These are phyloP conservation scores for Pholiota microspora DNA, from an alignment of 768 basidiomycete species.

Conservation along the genomic window DNA sequence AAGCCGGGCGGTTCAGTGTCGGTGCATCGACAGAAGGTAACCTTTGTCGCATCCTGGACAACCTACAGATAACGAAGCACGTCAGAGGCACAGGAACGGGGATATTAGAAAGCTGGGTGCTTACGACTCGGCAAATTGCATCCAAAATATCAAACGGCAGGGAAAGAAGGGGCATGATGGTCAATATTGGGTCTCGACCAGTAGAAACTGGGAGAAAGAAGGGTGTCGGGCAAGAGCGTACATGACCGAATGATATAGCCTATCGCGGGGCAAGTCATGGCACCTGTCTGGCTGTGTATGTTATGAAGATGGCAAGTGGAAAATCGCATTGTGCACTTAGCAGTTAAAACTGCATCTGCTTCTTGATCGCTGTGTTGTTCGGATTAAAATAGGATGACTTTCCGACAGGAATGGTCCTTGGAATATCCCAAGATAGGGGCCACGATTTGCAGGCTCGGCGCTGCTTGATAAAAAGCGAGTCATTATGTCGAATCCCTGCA, in stretches of 20 bases:
- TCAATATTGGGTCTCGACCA: not conserved
- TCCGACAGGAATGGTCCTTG: not conserved
- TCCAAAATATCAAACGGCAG: not conserved
- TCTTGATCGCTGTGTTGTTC: not conserved
- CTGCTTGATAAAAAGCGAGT: not conserved
- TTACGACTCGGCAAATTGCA: not conserved
- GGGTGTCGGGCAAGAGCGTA: not conserved
- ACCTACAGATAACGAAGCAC: not conserved
- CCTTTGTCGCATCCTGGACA: constrained; percentile 6
- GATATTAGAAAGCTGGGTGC: not conserved
- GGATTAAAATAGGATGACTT: not conserved
- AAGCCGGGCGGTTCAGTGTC: constrained; percentile 1
- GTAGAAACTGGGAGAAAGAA: not conserved
- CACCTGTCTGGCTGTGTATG: not conserved
- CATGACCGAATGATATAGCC: constrained; percentile 1
- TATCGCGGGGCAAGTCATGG: not conserved
- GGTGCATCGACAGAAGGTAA: not conserved
- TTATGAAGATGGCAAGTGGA: not conserved
- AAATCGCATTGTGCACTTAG: not conserved
- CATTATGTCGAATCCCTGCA: not conserved
- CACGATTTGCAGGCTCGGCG: not conserved
- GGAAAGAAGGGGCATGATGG: not conserved
- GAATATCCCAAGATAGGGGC: not conserved
- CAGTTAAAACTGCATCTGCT: not conserved
- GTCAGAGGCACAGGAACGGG: not conserved